These are phyloP conservation scores for Ganoderma lingzhi DNA, from an alignment of 1,284 basidiomycete species.

Conservation along the genomic window DNA sequence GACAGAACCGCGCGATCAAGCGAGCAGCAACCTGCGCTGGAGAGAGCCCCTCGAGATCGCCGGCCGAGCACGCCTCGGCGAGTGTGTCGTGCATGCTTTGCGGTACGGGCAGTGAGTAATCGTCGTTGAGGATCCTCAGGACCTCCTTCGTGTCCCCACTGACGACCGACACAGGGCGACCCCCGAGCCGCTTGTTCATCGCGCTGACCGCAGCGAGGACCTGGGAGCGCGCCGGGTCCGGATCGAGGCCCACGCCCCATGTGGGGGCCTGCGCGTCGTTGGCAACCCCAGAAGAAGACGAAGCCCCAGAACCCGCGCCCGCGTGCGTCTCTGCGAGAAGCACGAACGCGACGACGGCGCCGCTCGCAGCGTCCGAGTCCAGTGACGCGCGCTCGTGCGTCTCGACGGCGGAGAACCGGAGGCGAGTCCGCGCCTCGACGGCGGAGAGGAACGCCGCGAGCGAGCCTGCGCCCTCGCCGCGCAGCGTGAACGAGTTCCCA, in stretches of 20 bases:
- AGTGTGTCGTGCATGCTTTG: slow-evolving; percentile 44
- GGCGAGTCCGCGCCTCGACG: slow-evolving; percentile 80
- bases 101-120: slow-evolving; percentile 72
- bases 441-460: slow-evolving; percentile 93
- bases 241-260: slow-evolving; percentile 97
- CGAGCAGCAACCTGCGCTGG: slow-evolving; percentile 77
- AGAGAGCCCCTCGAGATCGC: slow-evolving; percentile 69
- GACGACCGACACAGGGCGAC: slow-evolving; percentile 15
- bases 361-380: slow-evolving; percentile 83
- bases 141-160: slow-evolving; percentile 16
- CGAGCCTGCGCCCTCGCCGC: slow-evolving; percentile 94
- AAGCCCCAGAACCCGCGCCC: slow-evolving; percentile 43
- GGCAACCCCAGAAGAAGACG: slow-evolving; percentile 44
- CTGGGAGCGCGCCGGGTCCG: slow-evolving; percentile 93
- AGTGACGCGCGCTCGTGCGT: slow-evolving; percentile 94
- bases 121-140: slow-evolving; percentile 61
- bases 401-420: slow-evolving; percentile 88
- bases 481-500: slow-evolving; percentile 81
- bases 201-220: slow-evolving; percentile 93
- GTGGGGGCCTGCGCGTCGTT: slow-evolving; percentile 70
- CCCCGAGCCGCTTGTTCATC: slow-evolving; percentile 61
- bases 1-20: not conserved
- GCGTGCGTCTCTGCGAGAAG: slow-evolving; percentile 74
- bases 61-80: slow-evolving; percentile 2
- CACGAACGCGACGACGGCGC: slow-evolving; percentile 94